A percentile compares a stretch with the other conserved stretches of the same genome.
Conservation (phyloP, 345 rosid genomes). For the Rhizophora apiculata region DNA sequence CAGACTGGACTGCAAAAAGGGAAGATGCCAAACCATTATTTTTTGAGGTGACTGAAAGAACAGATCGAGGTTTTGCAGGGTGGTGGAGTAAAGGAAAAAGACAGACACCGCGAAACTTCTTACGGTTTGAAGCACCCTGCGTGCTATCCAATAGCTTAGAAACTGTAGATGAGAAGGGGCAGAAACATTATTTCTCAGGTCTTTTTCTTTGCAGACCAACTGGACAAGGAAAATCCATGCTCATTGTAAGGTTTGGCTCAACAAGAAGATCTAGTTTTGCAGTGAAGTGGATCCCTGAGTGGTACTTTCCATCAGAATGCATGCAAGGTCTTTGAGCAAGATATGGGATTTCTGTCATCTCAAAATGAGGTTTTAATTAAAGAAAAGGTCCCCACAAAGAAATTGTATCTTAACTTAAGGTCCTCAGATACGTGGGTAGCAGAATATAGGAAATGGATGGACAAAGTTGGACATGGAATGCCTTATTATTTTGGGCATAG, state of each 20-base stretch:
- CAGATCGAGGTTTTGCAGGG: conserved; percentile 79
- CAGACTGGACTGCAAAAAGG: conserved; percentile 80
- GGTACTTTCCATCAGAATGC: conserved; percentile 93
- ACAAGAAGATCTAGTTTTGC: conserved; percentile 54
- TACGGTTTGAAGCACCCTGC: conserved; percentile 80
- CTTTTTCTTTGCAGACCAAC: conserved; percentile 92
- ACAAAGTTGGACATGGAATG: conserved; percentile 96
- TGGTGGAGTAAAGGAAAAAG: conserved; percentile 84
- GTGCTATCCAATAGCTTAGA: conserved; percentile 74
- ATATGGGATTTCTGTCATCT: conserved; percentile 91
- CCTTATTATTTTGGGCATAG: conserved; percentile 85
- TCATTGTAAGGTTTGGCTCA: conserved; percentile 76
- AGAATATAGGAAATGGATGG: conserved; percentile 97
- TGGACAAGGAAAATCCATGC: conserved; percentile 97
- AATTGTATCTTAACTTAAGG: conserved; percentile 64
- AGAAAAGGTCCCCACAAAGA: conserved; percentile 82
- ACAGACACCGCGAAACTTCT: conserved; percentile 39
- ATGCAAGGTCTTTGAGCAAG: conserved; percentile 85
- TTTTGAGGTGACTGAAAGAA: conserved; percentile 70
- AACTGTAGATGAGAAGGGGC: conserved; percentile 55
- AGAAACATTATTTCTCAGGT: conserved; percentile 64
- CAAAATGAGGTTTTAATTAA: conserved; percentile 76
- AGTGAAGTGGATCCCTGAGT: conserved; percentile 51
- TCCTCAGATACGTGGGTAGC: conserved; percentile 91
- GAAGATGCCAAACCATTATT: conserved; percentile 81